Evolutionary conservation across 768 basidiomycete species (phyloP).

Genomic region (Hygrophorus pudorinus): DNA sequence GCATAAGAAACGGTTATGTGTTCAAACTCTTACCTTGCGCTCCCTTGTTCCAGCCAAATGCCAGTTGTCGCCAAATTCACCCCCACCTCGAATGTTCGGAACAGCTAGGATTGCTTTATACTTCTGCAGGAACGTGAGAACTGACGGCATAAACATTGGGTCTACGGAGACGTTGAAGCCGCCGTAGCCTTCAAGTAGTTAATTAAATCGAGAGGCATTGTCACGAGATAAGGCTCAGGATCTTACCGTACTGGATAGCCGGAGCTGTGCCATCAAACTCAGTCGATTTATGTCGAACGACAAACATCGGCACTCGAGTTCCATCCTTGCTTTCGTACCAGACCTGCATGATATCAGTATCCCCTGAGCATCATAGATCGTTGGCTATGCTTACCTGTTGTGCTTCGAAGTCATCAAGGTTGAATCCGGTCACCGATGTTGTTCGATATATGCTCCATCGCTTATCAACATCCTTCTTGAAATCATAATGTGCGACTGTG

Average conservation of each 20-base stretch:
- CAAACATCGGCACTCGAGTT: conserved; percentile 77
- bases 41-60: conserved; percentile 63
- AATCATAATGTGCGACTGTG: conserved; percentile 53
- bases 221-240: background rate
- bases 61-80: conserved; percentile 83
- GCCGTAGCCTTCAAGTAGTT: conserved; percentile 50
- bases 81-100: conserved; percentile 55
- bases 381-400: conserved; percentile 38
- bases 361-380: background rate
- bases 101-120: conserved; percentile 61
- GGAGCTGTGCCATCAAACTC: conserved; percentile 66
- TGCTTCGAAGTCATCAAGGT: conserved; percentile 57
- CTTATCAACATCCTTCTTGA: conserved; percentile 38
- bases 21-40: conserved; percentile 40
- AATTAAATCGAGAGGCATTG: background rate
- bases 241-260: conserved; percentile 63
- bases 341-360: conserved; percentile 29
- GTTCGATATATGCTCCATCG: conserved; percentile 49
- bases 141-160: conserved; percentile 61
- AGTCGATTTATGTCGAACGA: conserved; percentile 66
- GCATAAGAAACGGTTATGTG: background rate
- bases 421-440: conserved; percentile 49
- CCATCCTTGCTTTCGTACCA: conserved; percentile 79
- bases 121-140: conserved; percentile 63
- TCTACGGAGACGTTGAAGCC: conserved; percentile 66